Base-by-base conservation (phyloP, 495 filamentous ascomycete genomes). In the Thermochaetoides thermophila region DNA sequence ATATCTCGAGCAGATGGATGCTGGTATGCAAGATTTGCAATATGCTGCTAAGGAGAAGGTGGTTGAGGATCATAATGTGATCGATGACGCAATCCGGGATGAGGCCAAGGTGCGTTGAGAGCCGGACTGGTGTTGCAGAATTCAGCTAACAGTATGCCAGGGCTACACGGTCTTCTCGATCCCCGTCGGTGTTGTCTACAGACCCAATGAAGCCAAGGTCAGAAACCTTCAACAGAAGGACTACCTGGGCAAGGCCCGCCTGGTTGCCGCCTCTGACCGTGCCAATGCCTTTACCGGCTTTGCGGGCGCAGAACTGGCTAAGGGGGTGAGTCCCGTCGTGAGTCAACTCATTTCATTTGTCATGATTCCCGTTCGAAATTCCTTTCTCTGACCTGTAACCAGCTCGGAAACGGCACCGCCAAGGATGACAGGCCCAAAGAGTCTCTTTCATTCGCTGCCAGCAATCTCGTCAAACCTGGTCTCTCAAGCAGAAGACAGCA, bases 121-220 rank as follows among this genome's bases (percentile, higher is more conserved):
- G 12, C 0, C 21, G 21, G 21, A 6, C 21, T 20, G 32, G 7
- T 32, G 40, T 50, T 38, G 53, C 13, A n/a, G n/a, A n/a, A n/a
- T n/a, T n/a, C n/a, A 7, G 21, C 43, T 60, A 34, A 59, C 40
- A 22, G 20, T 6, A 31, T 23, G 4, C 9, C 34, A 92, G 87
- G 87, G 86, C 29, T 99, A 96, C 49, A 99, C 91, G 1, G 89
- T 99, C 9, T 99, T 99, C 64, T 99, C 89, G 2, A 95, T 99
- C 27, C 89, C 89, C 1, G 84, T 96, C 19, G 89, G 89, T 11
- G 76, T 95, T 25, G 64, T 99, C 27, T 99, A 96, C 60, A 70
- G 89, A 29, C 89, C 89, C 21, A 96, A 94, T 53, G 83, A 85
- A 40, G 85, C 91, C 40, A 99, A 99, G 55, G 89, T 99, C 34